phyloP scores from a whole-genome alignment of 257 asterid species.

The Salvia hispanica region DNA sequence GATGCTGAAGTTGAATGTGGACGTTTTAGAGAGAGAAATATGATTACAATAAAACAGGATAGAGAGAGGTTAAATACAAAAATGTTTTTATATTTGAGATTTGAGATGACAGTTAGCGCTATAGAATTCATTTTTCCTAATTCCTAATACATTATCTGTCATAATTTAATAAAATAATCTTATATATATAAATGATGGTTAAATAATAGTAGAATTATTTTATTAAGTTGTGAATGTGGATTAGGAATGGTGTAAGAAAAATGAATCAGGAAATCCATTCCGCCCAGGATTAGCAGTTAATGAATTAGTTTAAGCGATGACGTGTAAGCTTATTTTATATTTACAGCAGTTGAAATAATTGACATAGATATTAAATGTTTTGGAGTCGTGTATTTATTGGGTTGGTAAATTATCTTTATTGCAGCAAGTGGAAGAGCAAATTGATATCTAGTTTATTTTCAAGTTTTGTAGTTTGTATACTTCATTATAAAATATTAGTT shows the following conservation, averaged over 20 bases:
- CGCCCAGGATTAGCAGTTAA: not conserved
- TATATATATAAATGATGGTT: too few relatives aligned
- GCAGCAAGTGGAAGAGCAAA: not conserved
- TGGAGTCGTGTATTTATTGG: too few relatives aligned
- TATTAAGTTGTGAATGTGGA: too few relatives aligned
- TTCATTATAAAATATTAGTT: not conserved
- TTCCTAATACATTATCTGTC: too few relatives aligned
- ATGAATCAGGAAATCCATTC: too few relatives aligned
- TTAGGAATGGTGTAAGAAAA: too few relatives aligned
- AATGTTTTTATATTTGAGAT: slow-evolving; percentile 19
- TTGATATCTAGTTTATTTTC: not conserved
- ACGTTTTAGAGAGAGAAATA: slow-evolving; percentile 30
- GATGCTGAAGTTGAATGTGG: slow-evolving; percentile 5
- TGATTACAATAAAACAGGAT: not conserved
- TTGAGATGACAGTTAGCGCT: too few relatives aligned
- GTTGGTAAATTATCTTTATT: not conserved
- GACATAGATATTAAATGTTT: not conserved
- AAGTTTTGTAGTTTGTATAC: too few relatives aligned
- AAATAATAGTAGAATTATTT: too few relatives aligned
- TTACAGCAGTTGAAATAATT: too few relatives aligned
- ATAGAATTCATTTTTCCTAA: too few relatives aligned
- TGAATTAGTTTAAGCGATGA: not conserved
- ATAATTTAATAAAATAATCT: too few relatives aligned
- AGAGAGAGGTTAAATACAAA: not conserved
- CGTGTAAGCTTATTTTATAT: not conserved